These are phyloP conservation scores for Circinella umbellata DNA, from an alignment of 371 early-diverging fungal genomes.

Conservation along the genomic window DNA sequence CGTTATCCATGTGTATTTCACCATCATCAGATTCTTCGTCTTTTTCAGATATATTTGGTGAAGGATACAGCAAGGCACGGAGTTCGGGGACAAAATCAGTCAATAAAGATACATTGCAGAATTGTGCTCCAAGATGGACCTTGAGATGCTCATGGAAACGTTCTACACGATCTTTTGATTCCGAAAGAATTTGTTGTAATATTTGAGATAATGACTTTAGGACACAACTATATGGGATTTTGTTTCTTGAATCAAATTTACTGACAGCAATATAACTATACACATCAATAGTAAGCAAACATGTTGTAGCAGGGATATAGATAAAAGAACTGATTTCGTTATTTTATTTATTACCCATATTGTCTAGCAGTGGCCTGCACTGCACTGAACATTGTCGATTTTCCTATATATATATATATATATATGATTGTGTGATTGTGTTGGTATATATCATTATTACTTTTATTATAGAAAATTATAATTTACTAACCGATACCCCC, in stretches of 20 bases:
- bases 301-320: too few relatives aligned
- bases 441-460: too few relatives aligned
- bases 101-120: conserved; percentile 37
- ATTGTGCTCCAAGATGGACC: conserved; percentile 37
- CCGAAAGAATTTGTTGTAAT: conserved; percentile 47
- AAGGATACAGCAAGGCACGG: conserved; percentile 31
- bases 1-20: conserved; percentile 37
- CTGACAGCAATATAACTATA: conserved; percentile 44
- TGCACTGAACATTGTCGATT: conserved; percentile 45
- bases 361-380: conserved; percentile 44
- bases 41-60: not conserved
- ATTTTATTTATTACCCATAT: conserved; percentile 31
- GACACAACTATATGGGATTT: conserved; percentile 47
- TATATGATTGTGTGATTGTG: not conserved
- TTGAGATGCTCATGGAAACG: conserved; percentile 39
- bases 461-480: too few relatives aligned
- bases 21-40: not conserved
- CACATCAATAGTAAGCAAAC: too few relatives aligned
- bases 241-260: conserved; percentile 47
- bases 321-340: too few relatives aligned
- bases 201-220: conserved; percentile 47
- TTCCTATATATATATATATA: conserved; percentile 27
- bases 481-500: conserved; percentile 31
- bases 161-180: conserved; percentile 46
- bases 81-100: conserved; percentile 48